Evolutionary conservation across 306 rosid species (phyloP), one percentile per base, ranked within the genome.

Genomic region (Glycine soja): DNA sequence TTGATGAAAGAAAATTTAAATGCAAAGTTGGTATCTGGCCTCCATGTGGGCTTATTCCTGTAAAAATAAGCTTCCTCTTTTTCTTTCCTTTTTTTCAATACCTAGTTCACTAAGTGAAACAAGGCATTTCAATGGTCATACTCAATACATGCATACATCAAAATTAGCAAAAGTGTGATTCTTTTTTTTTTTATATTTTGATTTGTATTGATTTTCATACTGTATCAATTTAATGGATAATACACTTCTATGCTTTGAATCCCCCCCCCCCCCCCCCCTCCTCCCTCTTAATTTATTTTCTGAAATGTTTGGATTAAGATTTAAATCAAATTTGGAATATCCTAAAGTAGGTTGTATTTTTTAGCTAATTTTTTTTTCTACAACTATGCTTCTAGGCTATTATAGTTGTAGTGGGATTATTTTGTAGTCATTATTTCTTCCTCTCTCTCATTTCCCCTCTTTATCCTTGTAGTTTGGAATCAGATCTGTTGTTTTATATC

Each of bases 401-500:
- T 51, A 53, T 51, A 67, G 72, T 57, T 72, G 76, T 59, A 18
- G 8, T 42, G 36, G 57, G 59, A 16, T 83, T 76, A 43, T 42
- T 65, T 66, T 81, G 70, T 77, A 52, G 62, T 76, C 63, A 40
- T 45, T 42, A 38, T 54, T 61, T 58, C 36, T 9, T 74, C 19
- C 40, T 34, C 46, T 51, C 16, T 63, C 32, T 71, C 2, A 30
- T 43, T 80, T 81, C 52, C 36, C 18, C 50, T 40, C 34, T 79
- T 10, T 73, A 71, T 61, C 24, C 66, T 76, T 88, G 78, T 86
- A 93, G 98, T 95, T 95, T 88, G 98, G 99, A 71, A 90, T 95
- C 32, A 93, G 87, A 85, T 90, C 97, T 83, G 98, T 98, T 86
- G 92, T 95, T 83, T 87, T 95, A 70, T 93, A 95, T 89, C 93